Base-by-base conservation (phyloP, 1,139 yeast species). In the Geotrichum australiense region DNA sequence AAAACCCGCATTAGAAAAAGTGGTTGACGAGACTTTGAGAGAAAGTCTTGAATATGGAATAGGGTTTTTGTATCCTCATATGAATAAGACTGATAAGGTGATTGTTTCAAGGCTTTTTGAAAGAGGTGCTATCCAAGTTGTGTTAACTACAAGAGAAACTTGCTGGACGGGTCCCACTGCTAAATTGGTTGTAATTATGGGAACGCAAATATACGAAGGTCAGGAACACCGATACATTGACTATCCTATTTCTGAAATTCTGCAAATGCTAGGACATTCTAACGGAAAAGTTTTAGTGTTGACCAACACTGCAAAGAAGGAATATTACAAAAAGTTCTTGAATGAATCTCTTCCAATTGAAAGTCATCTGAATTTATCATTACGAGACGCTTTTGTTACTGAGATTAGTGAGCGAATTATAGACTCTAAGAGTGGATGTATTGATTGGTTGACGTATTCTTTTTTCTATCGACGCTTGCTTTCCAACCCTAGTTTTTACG, bases 361-460 rank as follows among this genome's bases (percentile, higher is more conserved):
- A 58, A 86, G 96, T 61, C 76, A 71, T 52, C 58, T 87, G 52
- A 73, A 73, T 41, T 61, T 67, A 10, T 62, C 66, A 35, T 53
- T 87, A 14, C 79, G 75, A 46, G 96, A 89, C 55, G 70, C 74
- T 0, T 70, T 91, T 36, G 62, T 83, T 32, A 73, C 76, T 31
- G 97, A 87, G 51, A 78, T 87, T 12, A 74, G 82, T 39, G 74
- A 78, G 11, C 69, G 75, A 1, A 68, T 78, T n/a, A 71, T 91
- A 45, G 72, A 69, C 39, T 69, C 75, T 4, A 76, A 84, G 54
- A 96, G 89, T 53, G 94, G 84, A 50, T 84, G 94, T 50, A 74
- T 93, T 47, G 96, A 89, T 54, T 85, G 95, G 93, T 57, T 93
- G 31, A 83, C 96, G 0, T 84, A 75, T 60, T 74, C 95, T 0